phyloP scores from a whole-genome alignment of 768 basidiomycete species.

The Pulveroboletus sp. region DNA sequence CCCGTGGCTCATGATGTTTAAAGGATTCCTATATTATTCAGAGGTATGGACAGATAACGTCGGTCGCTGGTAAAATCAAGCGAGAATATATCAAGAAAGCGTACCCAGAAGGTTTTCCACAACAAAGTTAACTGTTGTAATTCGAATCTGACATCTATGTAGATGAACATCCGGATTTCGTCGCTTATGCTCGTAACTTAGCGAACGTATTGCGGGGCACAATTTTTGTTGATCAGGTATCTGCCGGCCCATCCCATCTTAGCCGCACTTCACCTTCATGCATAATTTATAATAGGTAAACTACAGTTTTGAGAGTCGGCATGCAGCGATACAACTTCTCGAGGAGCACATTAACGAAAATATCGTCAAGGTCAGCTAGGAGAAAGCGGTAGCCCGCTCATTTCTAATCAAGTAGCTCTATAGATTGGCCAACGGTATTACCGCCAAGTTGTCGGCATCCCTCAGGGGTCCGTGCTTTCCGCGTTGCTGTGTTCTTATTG shows the following conservation, averaged over 20 bases:
- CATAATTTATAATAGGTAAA: constrained; percentile 38
- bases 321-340: constrained; percentile 68
- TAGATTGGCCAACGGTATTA: constrained; percentile 83
- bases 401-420: background rate
- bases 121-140: background rate
- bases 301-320: constrained; percentile 50
- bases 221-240: constrained; percentile 84
- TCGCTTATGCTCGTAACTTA: constrained; percentile 64
- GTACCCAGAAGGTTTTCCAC: constrained; percentile 55
- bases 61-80: constrained; percentile 53
- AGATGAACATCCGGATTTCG: constrained; percentile 80
- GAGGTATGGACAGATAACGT: constrained; percentile 63
- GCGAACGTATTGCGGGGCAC: constrained; percentile 67
- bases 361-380: constrained; percentile 70
- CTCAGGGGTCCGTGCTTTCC: constrained; percentile 97
- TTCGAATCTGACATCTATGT: background rate
- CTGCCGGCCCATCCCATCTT: background rate
- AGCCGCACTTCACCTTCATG: background rate
- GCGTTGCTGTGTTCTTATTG: constrained; percentile 91
- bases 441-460: constrained; percentile 91
- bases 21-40: constrained; percentile 76
- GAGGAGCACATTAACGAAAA: constrained; percentile 91
- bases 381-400: background rate
- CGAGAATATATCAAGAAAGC: constrained; percentile 61
- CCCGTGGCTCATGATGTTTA: background rate